Evolutionary conservation across 768 basidiomycete species (phyloP).

Genomic region (Panaeolus cyanescens): DNA sequence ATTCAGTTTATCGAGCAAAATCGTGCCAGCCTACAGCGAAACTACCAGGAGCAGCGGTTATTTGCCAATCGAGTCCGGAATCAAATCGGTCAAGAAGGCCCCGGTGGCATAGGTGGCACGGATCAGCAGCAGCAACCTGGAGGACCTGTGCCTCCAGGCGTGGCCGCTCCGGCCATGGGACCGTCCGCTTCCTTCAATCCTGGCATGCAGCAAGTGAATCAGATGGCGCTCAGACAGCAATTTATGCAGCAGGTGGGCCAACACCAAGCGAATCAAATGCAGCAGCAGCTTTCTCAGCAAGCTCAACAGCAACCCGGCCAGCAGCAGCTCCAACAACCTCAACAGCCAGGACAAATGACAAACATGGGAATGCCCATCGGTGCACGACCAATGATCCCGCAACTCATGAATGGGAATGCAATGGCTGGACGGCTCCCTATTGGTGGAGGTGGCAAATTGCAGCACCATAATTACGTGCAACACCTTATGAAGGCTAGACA

Average conservation of each 20-base stretch:
- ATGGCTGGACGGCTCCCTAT: neutral
- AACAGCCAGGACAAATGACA: constrained; percentile 4
- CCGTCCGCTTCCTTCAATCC: constrained; percentile 1
- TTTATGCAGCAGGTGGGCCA: constrained; percentile 6
- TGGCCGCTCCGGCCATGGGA: constrained; percentile 1
- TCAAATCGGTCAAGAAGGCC: constrained; percentile 10
- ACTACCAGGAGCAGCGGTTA: constrained; percentile 34
- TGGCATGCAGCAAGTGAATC: constrained; percentile 8
- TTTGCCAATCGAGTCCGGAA: constrained; percentile 34
- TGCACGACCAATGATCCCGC: neutral
- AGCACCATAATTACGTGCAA: neutral
- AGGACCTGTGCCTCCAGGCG: constrained; percentile 6
- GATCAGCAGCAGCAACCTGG: constrained; percentile 5
- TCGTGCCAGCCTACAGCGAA: constrained; percentile 48
- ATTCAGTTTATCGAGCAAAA: constrained; percentile 60
- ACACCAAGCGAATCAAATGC: constrained; percentile 9
- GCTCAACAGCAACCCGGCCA: constrained; percentile 20
- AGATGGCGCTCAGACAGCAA: neutral
- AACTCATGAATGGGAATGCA: neutral
- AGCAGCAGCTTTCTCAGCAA: constrained; percentile 13
- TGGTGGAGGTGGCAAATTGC: neutral
- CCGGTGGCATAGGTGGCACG: constrained; percentile 4
- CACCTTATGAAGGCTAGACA: constrained; percentile 30
- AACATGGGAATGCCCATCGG: neutral
- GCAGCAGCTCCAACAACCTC: constrained; percentile 7